phyloP scores from a whole-genome alignment of 441 rosid species.

The Jatropha podagrica region DNA sequence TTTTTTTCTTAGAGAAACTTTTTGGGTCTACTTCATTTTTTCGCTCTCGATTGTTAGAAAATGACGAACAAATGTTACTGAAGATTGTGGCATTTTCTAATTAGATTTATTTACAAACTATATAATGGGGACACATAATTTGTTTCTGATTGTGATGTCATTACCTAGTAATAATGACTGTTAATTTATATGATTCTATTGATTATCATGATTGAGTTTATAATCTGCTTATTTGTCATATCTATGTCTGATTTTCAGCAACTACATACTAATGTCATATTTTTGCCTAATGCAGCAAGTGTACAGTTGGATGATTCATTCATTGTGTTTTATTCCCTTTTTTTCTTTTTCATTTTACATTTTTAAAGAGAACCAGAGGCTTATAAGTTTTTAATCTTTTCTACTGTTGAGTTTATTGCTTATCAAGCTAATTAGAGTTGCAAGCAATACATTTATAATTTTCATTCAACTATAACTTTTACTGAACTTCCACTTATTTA shows the following conservation, averaged over 20 bases:
- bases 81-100: not conserved
- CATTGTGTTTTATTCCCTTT: not conserved
- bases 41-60: not conserved
- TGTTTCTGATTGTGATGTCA: conserved; percentile 3
- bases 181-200: not conserved
- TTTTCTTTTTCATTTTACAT: not conserved
- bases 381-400: not conserved
- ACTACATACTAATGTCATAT: not conserved
- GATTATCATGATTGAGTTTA: not conserved
- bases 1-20: too few species aligned
- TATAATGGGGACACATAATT: not conserved
- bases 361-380: not conserved
- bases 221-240: not conserved
- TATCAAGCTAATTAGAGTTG: not conserved
- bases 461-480: not conserved
- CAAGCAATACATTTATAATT: not conserved
- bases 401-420: not conserved
- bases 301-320: not conserved
- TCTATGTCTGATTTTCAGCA: not conserved
- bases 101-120: not conserved
- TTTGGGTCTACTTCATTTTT: not conserved
- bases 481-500: not conserved
- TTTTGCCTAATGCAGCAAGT: not conserved
- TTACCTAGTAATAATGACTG: not conserved
- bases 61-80: not conserved